Evolutionary conservation across 2,329 filamentous ascomycete genomes (phyloP).

Genomic region (Scedosporium apiospermum): DNA sequence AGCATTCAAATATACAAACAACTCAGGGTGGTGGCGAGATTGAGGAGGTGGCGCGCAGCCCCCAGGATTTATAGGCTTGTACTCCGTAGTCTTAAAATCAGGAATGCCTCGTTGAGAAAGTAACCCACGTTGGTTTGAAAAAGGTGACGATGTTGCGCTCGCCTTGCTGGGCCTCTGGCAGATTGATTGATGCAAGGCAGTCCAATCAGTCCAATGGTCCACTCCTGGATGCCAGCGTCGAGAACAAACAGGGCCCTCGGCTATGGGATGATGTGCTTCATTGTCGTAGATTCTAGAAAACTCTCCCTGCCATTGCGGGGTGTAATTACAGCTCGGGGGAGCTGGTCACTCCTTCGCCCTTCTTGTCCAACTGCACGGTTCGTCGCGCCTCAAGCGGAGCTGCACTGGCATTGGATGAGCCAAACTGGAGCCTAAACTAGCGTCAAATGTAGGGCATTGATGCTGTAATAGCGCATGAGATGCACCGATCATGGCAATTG

Average conservation of each 20-base stretch:
- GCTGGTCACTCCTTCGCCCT: no score
- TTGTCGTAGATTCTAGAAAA: neutral
- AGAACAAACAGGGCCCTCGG: neutral
- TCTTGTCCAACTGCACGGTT: no score
- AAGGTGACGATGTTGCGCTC: neutral
- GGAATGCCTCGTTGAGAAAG: neutral
- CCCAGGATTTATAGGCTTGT: neutral
- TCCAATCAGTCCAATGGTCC: no score
- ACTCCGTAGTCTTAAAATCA: neutral
- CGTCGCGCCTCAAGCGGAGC: no score
- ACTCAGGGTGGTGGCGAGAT: neutral
- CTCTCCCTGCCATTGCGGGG: neutral
- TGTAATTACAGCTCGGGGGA: no score
- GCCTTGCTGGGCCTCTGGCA: neutral
- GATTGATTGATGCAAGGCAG: neutral
- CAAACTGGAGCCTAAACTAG: neutral
- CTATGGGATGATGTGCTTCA: no score
- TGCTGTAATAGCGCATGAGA: neutral
- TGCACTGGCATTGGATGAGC: neutral
- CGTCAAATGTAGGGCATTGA: neutral
- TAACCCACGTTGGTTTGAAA: neutral
- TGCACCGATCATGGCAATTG: no score
- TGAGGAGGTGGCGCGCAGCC: neutral
- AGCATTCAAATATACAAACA: neutral
- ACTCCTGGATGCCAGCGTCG: neutral